These are phyloP conservation scores for Macrolepiota dolichaula DNA, from an alignment of 768 basidiomycete genomes.

Conservation along the genomic window DNA sequence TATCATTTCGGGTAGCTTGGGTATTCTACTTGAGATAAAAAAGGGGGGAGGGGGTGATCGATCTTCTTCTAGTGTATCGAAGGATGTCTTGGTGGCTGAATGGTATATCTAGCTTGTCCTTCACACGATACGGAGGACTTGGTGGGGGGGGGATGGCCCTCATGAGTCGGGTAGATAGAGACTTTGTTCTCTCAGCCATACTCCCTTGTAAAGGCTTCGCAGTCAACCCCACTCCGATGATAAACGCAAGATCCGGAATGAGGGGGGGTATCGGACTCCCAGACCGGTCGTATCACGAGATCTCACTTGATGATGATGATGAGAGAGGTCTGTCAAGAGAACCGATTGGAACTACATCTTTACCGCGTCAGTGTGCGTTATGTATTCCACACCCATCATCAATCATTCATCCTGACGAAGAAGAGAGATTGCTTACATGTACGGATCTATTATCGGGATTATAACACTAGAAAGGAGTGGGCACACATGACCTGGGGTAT, in stretches of 20 bases:
- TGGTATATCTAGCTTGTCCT: not conserved
- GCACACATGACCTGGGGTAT: not conserved
- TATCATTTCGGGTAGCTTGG: not conserved
- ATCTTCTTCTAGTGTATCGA: slow-evolving; percentile 1
- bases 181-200: too few species aligned
- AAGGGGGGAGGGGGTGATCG: not conserved
- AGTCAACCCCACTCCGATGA: not conserved
- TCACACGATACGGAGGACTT: too few species aligned
- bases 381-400: too few species aligned
- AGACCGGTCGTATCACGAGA: not conserved
- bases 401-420: too few species aligned
- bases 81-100: not conserved
- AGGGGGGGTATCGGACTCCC: not conserved
- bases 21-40: not conserved
- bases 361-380: not conserved
- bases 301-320: too few species aligned
- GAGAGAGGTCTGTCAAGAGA: not conserved
- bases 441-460: not conserved
- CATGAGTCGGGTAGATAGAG: too few species aligned
- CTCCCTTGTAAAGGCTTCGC: too few species aligned
- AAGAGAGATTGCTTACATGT: not conserved
- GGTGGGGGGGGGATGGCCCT: too few species aligned
- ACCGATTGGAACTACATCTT: not conserved
- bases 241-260: not conserved
- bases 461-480: too few species aligned